These are phyloP conservation scores for Neurospora sp. DNA, from an alignment of 495 filamentous ascomycete genomes.

Conservation along the genomic window DNA sequence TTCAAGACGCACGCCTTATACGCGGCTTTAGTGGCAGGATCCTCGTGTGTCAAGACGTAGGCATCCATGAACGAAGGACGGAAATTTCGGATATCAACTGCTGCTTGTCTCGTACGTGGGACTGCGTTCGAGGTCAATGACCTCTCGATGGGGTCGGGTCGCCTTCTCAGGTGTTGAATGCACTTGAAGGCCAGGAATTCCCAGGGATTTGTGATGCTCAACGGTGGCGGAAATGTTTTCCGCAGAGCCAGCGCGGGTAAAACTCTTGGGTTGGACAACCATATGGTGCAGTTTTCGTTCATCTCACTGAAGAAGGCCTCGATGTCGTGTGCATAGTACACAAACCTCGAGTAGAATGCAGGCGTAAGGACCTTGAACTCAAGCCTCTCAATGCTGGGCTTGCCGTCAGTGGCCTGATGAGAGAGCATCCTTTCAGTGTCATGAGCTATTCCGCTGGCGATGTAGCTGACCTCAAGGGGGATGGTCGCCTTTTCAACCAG, in stretches of 20 bases:
- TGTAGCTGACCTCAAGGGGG: slow-evolving; percentile 39
- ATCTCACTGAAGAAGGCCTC: slow-evolving; percentile 43
- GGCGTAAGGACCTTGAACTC: slow-evolving; percentile 47
- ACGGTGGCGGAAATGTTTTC: slow-evolving; percentile 13
- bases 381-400: slow-evolving; percentile 16
- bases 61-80: slow-evolving; percentile 34
- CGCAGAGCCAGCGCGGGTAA: slow-evolving; percentile 32
- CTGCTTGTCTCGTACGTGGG: neutral
- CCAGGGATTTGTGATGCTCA: slow-evolving; percentile 15
- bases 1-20: slow-evolving; percentile 25
- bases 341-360: slow-evolving; percentile 49
- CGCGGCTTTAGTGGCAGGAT: slow-evolving; percentile 2
- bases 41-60: slow-evolving; percentile 25
- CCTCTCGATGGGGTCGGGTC: slow-evolving; percentile 23
- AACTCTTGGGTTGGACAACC: slow-evolving; percentile 35
- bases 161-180: slow-evolving; percentile 27
- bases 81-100: slow-evolving; percentile 26
- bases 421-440: slow-evolving; percentile 29
- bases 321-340: slow-evolving; percentile 39
- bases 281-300: slow-evolving; percentile 40
- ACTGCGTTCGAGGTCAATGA: slow-evolving; percentile 21
- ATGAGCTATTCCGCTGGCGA: slow-evolving; percentile 33
- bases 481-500: slow-evolving; percentile 31
- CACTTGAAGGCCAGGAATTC: slow-evolving; percentile 26
- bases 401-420: slow-evolving; percentile 6